Evolutionary conservation across 2,329 filamentous ascomycete genomes (phyloP), one percentile per base, ranked within the genome.

Genomic region (Ampelomyces quisqualis): DNA sequence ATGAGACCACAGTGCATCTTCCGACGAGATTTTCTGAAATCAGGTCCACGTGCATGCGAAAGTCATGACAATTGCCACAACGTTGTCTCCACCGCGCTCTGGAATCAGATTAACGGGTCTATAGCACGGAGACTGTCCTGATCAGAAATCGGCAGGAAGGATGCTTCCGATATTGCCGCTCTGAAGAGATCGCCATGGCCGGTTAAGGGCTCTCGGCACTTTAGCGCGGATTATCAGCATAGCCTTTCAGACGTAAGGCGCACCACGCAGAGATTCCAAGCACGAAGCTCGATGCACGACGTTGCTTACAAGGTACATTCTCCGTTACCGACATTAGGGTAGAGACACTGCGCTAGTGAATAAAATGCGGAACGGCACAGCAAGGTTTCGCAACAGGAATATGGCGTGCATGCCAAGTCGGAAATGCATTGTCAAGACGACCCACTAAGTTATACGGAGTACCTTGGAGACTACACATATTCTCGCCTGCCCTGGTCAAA

Each of bases 1-100:
- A 19, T 13, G 20, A n/a, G 13, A 34, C 31, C 29, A 26, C 26
- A 35, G 44, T 47, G 44, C 44, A 35, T 30, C 44, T 47, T 47
- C 44, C 44, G 40, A 47, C 28, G 23, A 23, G 21, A 26, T 23
- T 23, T 26, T 28, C 26, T 28, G 26, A 3, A 28, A 15, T 15
- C 22, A 18, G 13, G n/a, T 13, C 10, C 8, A 7, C 14, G 14
- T 23, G 14, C 21, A 23, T 13, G 10, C 3, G 11, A 26, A 3
- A 17, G n/a, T 26, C 21, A 34, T 14, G 3, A 26, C 15, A 9
- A 34, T 22, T 10, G 21, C 21, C n/a, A 34, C 7, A n/a, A 22
- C 14, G 3, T n/a, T 15, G 13, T 17, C 13, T 8, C 13, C 7
- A 14, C 3, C 10, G n/a, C 8, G 26, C 26, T 28, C 26, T 28